Base-by-base conservation (phyloP, 1,284 basidiomycete genomes). In the Hortiboletus rubellus region DNA sequence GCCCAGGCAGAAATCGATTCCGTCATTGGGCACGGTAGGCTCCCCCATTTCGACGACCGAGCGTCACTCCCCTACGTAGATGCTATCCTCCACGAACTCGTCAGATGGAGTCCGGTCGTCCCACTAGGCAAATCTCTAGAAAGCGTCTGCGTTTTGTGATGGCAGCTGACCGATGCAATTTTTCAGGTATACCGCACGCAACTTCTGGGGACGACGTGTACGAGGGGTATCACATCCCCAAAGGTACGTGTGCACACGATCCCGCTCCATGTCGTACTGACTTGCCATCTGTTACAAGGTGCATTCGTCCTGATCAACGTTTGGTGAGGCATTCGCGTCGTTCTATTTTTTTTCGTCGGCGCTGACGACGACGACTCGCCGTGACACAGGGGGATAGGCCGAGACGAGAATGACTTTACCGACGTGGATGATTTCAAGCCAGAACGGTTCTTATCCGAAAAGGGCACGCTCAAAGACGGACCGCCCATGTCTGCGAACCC, bases 11-110 rank as follows among this genome's bases (percentile, higher is more conserved):
- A 76, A 45, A 66, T 76, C 24, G 74, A 76, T 59, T 56, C 61
- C n/a, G 65, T 70, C n/a, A 57, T 71, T 33, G 66, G 66, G 5
- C 63, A 59, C 17, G 70, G 68, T 2, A 64, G 71, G 46, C 55
- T 76, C 7, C 76, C 77, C 2, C 65, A 60, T 12, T 67, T 76
- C 24, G 68, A 66, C 9, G 76, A 78, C 50, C 60, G 69, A 43
- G 57, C 61, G 2, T 59, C 62, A 1, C 61, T 78, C 31, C 71
- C 74, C 0, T 77, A 75, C 58, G 57, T 77, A 27, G 60, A 69
- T 36, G 75, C 72, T 3, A 62, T 76, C 33, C 63, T 76, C 4
- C 70, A 68, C 36, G 78, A 80, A 57, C 63, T 73, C 11, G 50
- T 75, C 42, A 62, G 75, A 44, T 77, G 76, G 73, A 63, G 66